These are phyloP conservation scores for Sphaerulina vaccinii DNA, from an alignment of 2,329 filamentous ascomycete genomes.

Conservation along the genomic window DNA sequence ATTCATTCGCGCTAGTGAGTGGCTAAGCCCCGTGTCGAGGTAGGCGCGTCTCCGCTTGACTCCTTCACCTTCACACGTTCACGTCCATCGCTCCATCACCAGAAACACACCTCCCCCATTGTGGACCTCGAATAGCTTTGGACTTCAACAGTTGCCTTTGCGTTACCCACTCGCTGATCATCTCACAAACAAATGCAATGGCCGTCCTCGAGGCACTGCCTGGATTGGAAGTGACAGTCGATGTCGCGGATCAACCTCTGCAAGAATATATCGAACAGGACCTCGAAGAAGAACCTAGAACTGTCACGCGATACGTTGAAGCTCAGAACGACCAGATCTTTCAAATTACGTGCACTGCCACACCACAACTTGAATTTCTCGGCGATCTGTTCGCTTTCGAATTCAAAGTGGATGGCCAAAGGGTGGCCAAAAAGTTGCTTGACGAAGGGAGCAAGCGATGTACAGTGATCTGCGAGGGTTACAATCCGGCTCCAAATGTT, in stretches of 20 bases:
- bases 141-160: too few relatives aligned
- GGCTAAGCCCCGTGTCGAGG: too few relatives aligned
- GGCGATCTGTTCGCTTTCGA: background rate
- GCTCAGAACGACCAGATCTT: background rate
- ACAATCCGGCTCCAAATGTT: background rate
- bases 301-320: background rate
- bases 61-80: too few relatives aligned
- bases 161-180: too few relatives aligned
- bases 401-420: background rate
- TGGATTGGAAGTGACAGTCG: background rate
- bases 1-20: too few relatives aligned
- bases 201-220: background rate
- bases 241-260: background rate
- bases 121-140: too few relatives aligned
- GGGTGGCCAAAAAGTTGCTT: background rate
- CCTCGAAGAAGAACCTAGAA: background rate
- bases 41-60: too few relatives aligned
- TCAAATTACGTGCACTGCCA: background rate
- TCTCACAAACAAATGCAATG: too few relatives aligned
- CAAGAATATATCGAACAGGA: slow-evolving; percentile 3
- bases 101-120: too few relatives aligned
- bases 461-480: background rate
- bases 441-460: background rate
- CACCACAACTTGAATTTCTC: background rate
- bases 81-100: too few relatives aligned